Percentiles rank a stretch among this genome's conserved stretches.
phyloP scores from a whole-genome alignment of 1,284 basidiomycete species.

The Agaricales sp. region DNA sequence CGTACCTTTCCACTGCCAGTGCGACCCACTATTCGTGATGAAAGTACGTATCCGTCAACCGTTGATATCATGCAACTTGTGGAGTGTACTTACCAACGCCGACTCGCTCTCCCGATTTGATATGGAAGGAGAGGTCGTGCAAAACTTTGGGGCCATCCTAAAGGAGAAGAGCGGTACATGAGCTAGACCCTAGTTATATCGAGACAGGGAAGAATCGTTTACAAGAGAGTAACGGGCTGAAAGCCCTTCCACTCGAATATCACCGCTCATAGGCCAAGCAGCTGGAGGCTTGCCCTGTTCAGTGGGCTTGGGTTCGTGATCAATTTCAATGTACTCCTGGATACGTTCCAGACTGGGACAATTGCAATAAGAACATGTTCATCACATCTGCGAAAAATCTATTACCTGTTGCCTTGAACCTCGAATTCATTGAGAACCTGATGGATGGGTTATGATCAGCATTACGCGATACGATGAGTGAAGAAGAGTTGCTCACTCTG shows the following conservation, averaged over 20 bases:
- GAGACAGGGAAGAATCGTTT: not conserved
- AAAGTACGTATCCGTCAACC: conserved; percentile 4
- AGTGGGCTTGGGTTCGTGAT: conserved; percentile 53
- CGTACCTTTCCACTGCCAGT: conserved; percentile 66
- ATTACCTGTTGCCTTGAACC: conserved; percentile 44
- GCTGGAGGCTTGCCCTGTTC: conserved; percentile 53
- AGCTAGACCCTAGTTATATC: not conserved
- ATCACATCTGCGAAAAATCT: conserved; percentile 13
- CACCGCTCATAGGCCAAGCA: conserved; percentile 70
- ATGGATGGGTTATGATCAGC: not conserved
- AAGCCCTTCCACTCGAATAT: conserved; percentile 52
- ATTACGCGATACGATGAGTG: not conserved
- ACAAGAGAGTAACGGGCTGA: conserved; percentile 43
- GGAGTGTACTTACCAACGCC: conserved; percentile 35
- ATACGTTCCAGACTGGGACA: conserved; percentile 58
- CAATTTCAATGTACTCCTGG: conserved; percentile 60
- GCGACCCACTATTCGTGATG: conserved; percentile 48
- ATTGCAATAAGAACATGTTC: conserved; percentile 7
- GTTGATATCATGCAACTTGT: conserved; percentile 2
- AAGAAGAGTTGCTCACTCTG: not conserved
- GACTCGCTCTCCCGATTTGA: conserved; percentile 50
- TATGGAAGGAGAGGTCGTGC: conserved; percentile 41
- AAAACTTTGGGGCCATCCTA: conserved; percentile 37
- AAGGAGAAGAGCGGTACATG: not conserved
- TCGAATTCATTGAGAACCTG: conserved; percentile 47